These are phyloP conservation scores for Raffaelea albimanens DNA, from an alignment of 2,329 filamentous ascomycete genomes.

Conservation along the genomic window DNA sequence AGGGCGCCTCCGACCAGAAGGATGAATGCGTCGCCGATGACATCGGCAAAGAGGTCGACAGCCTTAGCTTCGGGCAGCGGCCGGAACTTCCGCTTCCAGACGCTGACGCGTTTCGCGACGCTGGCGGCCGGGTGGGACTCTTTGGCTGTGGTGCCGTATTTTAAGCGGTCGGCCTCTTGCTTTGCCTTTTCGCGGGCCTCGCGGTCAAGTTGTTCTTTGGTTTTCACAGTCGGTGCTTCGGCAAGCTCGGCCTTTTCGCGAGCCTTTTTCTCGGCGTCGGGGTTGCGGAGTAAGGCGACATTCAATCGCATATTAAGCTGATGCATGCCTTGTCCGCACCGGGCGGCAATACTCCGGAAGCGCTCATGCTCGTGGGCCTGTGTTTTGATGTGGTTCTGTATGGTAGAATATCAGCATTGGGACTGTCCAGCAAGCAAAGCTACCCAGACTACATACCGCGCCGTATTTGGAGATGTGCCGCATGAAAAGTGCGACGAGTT, in stretches of 20 bases:
- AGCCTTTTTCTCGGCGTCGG: slow-evolving; percentile 45
- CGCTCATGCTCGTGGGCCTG: slow-evolving; percentile 56
- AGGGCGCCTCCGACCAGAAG: slow-evolving; percentile 46
- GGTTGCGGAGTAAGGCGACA: slow-evolving; percentile 49
- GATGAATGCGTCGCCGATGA: slow-evolving; percentile 55
- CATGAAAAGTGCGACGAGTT: slow-evolving; percentile 55
- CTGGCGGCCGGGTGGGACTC: slow-evolving; percentile 27
- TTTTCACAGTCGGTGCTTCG: slow-evolving; percentile 55
- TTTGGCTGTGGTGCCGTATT: slow-evolving; percentile 29
- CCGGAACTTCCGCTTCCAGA: slow-evolving; percentile 55
- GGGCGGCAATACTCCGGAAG: slow-evolving; percentile 51
- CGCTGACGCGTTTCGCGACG: slow-evolving; percentile 24
- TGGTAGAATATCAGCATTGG: background rate
- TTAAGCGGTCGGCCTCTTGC: slow-evolving; percentile 42
- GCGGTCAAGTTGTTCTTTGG: slow-evolving; percentile 48
- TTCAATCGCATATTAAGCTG: slow-evolving; percentile 58
- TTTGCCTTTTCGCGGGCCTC: slow-evolving; percentile 35
- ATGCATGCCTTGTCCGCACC: slow-evolving; percentile 54
- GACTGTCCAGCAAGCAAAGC: too few species aligned
- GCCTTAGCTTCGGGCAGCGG: slow-evolving; percentile 55
- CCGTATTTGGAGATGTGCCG: slow-evolving; percentile 61
- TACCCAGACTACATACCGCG: slow-evolving; percentile 40
- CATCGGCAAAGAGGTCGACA: slow-evolving; percentile 58
- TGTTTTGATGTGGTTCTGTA: slow-evolving; percentile 56
- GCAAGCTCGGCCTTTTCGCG: slow-evolving; percentile 54